Evolutionary conservation across 257 asterid genomes (phyloP), one percentile per base, ranked within the genome.

Genomic region (Penstemon barbatus): DNA sequence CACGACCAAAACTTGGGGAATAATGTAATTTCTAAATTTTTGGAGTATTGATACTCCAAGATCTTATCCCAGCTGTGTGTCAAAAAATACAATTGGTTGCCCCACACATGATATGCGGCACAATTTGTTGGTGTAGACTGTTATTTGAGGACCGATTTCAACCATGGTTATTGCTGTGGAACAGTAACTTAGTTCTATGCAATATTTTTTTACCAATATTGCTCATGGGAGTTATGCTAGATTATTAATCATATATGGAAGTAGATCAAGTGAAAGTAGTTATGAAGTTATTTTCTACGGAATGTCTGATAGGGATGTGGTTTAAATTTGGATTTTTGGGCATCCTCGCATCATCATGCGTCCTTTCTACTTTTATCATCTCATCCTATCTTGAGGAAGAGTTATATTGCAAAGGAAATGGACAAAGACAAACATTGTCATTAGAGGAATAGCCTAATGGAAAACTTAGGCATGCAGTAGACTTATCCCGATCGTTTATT

Each of bases 221-320:
- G 8, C 18, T 6, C 40, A 37, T 63, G 18, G 58, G 12, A 64
- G 43, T 48, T 46, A 50, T 38, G 58, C 71, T 45, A 19, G 10
- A 36, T 15, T 44, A 43, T 62, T 46, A 25, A 42, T 57, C 51
- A 46, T 42, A 5, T 13, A 5, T 3, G 12, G 40, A 12, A 50
- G 37, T 52, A 51, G 46, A 61, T 59, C 41, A 33, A 25, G 48
- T 12, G 3, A 19, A 61, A 54, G 65, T 19, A 44, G 41, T 74
- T 41, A 61, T 37, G 46, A 61, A 15, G 8, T 36, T 57, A 44
- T 61, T 4, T 36, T 18, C n/a, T 8, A 18, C 10, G 9, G 3
- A 3, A 6, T 12, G 9, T 8, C 9, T 46, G 36, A 38, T 63
- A 39, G 42, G 49, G n/a, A 18, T 7, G 13, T 57, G 36, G 54